phyloP scores from a whole-genome alignment of 257 asterid species.

The Leptodermis oblonga region DNA sequence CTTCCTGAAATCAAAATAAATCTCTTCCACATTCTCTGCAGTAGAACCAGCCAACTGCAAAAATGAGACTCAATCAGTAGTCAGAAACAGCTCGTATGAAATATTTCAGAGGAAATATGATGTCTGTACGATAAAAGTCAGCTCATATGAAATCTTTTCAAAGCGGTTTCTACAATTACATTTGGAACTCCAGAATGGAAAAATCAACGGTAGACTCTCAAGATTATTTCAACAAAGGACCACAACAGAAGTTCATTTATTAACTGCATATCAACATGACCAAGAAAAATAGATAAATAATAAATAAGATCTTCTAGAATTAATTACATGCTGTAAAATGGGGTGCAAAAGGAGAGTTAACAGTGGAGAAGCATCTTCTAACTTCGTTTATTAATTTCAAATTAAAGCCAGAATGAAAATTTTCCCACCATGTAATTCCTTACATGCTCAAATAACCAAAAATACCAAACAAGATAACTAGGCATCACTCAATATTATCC shows the following conservation, averaged over 20 bases:
- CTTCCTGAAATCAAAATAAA: conserved; percentile 93
- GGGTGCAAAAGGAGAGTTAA: no score
- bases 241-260: neutral
- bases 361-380: neutral
- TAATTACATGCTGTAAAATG: no score
- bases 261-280: neutral
- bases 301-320: no score
- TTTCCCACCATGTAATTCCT: neutral
- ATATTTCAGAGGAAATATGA: neutral
- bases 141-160: neutral
- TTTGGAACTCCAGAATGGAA: neutral
- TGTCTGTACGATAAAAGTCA: neutral
- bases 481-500: neutral
- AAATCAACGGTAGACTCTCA: no score
- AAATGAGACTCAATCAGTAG: neutral
- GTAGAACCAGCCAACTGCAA: conserved; percentile 36
- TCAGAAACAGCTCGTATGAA: neutral
- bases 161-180: neutral
- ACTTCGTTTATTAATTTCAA: neutral
- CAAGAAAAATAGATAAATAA: no score
- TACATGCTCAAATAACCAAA: neutral
- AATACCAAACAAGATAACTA: neutral
- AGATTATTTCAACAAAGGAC: neutral
- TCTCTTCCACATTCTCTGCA: conserved; percentile 57
- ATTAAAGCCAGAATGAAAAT: neutral